These are phyloP conservation scores for Neoboletus brunneissimus DNA, from an alignment of 768 basidiomycete genomes.

Conservation along the genomic window DNA sequence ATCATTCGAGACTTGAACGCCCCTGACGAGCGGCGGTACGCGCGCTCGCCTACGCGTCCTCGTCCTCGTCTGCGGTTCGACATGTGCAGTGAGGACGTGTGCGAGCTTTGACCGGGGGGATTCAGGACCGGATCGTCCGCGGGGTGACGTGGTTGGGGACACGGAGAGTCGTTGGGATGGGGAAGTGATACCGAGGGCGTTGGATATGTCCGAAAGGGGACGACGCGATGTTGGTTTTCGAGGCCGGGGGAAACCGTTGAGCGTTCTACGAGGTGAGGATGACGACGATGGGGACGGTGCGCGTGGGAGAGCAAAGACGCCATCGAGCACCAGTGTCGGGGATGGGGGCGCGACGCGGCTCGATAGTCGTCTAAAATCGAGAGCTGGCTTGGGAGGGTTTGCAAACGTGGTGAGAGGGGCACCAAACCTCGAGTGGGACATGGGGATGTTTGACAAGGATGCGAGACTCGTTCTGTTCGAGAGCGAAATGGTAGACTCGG, in stretches of 20 bases:
- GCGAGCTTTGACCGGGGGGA: slow-evolving; percentile 25
- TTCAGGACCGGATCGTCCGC: neutral
- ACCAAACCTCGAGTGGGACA: neutral
- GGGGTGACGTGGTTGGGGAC: neutral
- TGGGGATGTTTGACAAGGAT: neutral
- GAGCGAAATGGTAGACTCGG: neutral
- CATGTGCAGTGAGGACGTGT: slow-evolving; percentile 10
- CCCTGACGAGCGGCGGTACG: neutral
- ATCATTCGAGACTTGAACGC: slow-evolving; percentile 2
- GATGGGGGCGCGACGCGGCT: slow-evolving; percentile 7
- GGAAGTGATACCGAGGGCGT: neutral
- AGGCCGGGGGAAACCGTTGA: neutral
- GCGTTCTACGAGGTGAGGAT: neutral
- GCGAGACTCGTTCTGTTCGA: neutral
- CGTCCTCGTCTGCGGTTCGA: neutral
- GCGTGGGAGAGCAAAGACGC: slow-evolving; percentile 20
- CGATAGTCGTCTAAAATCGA: neutral
- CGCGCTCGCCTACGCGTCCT: neutral
- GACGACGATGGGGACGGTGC: neutral
- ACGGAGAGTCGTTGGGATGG: neutral
- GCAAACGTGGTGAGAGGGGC: neutral
- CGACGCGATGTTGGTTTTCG: slow-evolving; percentile 1
- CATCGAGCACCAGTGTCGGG: slow-evolving; percentile 20
- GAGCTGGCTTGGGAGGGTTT: neutral
- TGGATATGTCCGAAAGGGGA: neutral